Base-by-base conservation (phyloP, 345 rosid genomes). In the Brassica juncea region DNA sequence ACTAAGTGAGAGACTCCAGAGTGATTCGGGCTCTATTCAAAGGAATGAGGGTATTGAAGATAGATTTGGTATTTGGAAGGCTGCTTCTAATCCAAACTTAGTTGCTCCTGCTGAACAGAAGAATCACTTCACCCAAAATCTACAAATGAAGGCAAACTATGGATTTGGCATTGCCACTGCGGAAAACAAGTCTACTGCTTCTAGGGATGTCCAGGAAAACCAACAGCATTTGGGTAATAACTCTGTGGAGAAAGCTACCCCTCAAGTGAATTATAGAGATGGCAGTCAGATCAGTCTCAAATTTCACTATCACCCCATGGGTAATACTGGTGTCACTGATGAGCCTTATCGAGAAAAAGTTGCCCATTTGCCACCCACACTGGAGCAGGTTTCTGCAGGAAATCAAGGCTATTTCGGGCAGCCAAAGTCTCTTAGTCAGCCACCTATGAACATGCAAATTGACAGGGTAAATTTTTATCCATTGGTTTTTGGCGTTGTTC, bases 251-350 rank as follows among this genome's bases (percentile, higher is more conserved):
- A 85, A 80, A 12, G 77, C 77, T 74, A 82, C 70, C 77, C 79
- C 89, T 76, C 77, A 81, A 11, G 71, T 66, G 37, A 85, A 78
- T 70, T 59, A 76, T 72, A 76, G 79, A 73, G 85, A 80, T 71
- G 73, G 77, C 75, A 82, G 82, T 80, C 89, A 82, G 70, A 82
- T 72, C 60, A 66, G 80, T 67, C 93, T 89, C 76, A 94, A 84
- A 83, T 92, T 94, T 88, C 94, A 92, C 76, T 90, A 88, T 82
- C 98, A 92, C 84, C 97, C 97, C n/a, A 92, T 89, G 93, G 97
- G 97, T 55, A 86, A 89, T 89, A 70, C 88, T 73, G 92, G 86
- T 80, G 82, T 73, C 66, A 90, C 84, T 75, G 57, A 79, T 25
- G 90, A 87, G 65, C 76, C 87, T 75, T 82, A 85, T 52, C 69